Base-by-base conservation (phyloP, 129 eudicot species). In the Flaveria bidentis region DNA sequence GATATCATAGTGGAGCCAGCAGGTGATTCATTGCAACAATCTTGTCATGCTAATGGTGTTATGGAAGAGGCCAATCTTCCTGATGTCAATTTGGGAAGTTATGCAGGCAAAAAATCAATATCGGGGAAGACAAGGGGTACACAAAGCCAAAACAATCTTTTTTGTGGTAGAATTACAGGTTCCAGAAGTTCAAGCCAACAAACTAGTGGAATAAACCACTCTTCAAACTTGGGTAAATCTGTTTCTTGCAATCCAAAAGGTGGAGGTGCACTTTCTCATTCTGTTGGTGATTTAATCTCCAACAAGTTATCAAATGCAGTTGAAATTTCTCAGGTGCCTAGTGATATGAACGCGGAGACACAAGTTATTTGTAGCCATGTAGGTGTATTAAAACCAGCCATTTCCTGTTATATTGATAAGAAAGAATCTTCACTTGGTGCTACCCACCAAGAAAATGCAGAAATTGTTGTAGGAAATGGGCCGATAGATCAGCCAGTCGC, bases 151-250 rank as follows among this genome's bases (percentile, higher is more conserved):
- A 69, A 70, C 15, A 36, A 60, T 39, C 41, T 33, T 23, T 60
- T 49, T 76, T 33, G 23, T 45, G 87, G 86, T 45, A 87, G 84
- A 76, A 69, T 74, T 20, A 75, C 84, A 5, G 78, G 86, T 77
- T 78, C 80, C 30, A 78, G 68, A 44, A 79, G 75, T 76, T 80
- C 78, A 77, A 58, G 70, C 63, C 78, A 57, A 74, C 84, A 65
- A 25, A 51, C 49, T 71, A 28, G 60, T 76, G 63, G 64, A 57
- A 67, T 42, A 45, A 69, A 76, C 56, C 65, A 79, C 60, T 72
- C 67, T 80, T 52, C 46, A 67, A 67, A 80, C 53, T 71, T 44
- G 51, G 84, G 70, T 7, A 57, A 58, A 22, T 61, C 85, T 74
- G 71, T 36, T 74, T 67, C 62, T 75, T 30, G 26, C 72, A 36